Base-by-base conservation (phyloP, 2,329 filamentous ascomycete species). In the Talaromyces sp. region DNA sequence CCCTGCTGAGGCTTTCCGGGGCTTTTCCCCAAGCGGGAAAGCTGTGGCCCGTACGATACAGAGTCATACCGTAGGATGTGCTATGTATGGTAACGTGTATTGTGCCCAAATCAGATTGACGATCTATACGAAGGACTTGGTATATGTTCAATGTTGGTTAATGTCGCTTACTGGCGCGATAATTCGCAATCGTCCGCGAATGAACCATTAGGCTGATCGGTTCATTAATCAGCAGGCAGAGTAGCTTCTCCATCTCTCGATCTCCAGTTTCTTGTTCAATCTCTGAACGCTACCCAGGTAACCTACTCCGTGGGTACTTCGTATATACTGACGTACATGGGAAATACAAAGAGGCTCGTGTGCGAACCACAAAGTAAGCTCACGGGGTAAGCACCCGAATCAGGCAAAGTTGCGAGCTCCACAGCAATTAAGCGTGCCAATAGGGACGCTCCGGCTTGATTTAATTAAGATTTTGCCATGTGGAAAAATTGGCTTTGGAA, bases 21-120 rank as follows among this genome's bases (percentile, higher is more conserved):
- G 60, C 60, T 54, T 54, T 62, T 62, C 35, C 60, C 60, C 37
- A 62, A 62, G 19, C 35, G 24, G 60, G 59, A 62, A 62, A 41
- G 35, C 45, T 52, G 31, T 33, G n/a, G 14, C 24, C 49, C 27
- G 8, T 52, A 50, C 47, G 47, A 50, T 31, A 52, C 49, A 5
- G 10, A 33, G 8, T 31, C 24, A 33, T 52, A 52, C 22, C 47
- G 47, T 10, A 14, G 47, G n/a, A 31, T 33, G 49, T 52, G 31
- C 14, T 49, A n/a, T 16, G 47, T 50, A 50, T 31, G 47, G 50
- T 54, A 54, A 35, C 14, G 31, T n/a, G 27, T 52, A 52, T 33
- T 33, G 11, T 16, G 10, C 35, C n/a, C 50, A n/a, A 50, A 35
- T 54, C 31, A 33, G 31, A 6, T 31, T 31, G 24, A 24, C 45